Evolutionary conservation across 2,329 filamentous ascomycete genomes (phyloP).

Genomic region (Hypoxylon sp.): DNA sequence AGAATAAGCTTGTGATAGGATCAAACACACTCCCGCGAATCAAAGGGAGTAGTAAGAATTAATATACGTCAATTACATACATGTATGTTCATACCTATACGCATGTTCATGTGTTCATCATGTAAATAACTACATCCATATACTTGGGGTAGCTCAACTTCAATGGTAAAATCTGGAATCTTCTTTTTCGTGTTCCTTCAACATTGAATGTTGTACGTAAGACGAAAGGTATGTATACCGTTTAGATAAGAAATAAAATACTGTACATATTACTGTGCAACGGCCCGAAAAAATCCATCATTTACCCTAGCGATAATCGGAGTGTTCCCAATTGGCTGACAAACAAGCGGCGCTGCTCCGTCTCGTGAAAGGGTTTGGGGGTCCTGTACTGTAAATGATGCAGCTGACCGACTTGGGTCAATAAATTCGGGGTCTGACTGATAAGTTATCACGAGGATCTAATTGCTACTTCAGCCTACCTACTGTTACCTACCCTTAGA

Average conservation of each 20-base stretch:
- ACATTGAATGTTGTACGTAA: not conserved
- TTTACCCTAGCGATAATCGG: conserved; percentile 33
- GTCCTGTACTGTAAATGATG: conserved; percentile 20
- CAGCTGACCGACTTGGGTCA: conserved; percentile 43
- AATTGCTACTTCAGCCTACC: conserved; percentile 5
- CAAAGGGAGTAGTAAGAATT: not conserved
- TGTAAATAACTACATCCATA: not conserved
- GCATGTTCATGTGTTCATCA: not conserved
- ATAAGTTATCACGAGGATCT: conserved; percentile 40
- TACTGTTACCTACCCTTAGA: not conserved
- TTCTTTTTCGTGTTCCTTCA: not conserved
- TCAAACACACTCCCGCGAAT: not conserved
- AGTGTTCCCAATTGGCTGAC: conserved; percentile 35
- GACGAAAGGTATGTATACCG: not conserved
- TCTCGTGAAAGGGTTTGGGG: conserved; percentile 32
- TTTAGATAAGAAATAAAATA: not conserved
- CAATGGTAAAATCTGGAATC: not conserved
- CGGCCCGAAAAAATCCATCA: conserved; percentile 17
- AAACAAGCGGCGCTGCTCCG: conserved; percentile 17
- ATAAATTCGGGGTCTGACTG: conserved; percentile 41
- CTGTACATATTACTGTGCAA: conserved; percentile 9
- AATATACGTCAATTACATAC: too few species aligned
- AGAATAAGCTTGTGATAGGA: not conserved
- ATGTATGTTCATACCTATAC: too few species aligned
- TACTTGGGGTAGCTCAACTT: not conserved